Percentiles rank a stretch among this genome's conserved stretches.
phyloP scores from a whole-genome alignment of 176 grass and related monocot species.

The Eremochloa ophiuroides region DNA sequence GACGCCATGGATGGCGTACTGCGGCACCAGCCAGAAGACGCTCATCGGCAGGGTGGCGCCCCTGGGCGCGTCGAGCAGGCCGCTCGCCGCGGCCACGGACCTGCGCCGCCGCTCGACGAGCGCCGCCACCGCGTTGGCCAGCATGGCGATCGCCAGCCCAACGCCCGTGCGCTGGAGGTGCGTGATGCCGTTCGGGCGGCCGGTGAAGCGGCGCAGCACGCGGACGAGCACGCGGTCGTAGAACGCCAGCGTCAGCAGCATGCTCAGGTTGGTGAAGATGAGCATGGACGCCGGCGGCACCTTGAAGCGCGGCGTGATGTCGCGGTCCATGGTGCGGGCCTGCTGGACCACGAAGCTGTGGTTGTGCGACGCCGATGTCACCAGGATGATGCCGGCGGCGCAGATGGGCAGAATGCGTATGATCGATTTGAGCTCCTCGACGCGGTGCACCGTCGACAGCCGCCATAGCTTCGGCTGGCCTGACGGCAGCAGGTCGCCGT shows the following conservation, averaged over 20 bases:
- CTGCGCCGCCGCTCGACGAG: conserved; percentile 53
- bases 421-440: conserved; percentile 72
- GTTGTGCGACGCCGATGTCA: conserved; percentile 50
- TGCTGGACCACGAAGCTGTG: conserved; percentile 56
- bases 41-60: conserved; percentile 38
- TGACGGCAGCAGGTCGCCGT: conserved; percentile 30
- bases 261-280: conserved; percentile 45
- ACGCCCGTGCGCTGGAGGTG: conserved; percentile 75
- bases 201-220: conserved; percentile 23
- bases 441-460: conserved; percentile 61
- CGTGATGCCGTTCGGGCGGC: conserved; percentile 50
- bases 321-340: conserved; percentile 53
- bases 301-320: background rate
- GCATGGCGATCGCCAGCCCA: conserved; percentile 40
- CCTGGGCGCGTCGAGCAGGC: conserved; percentile 14
- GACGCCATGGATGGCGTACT: conserved; percentile 56
- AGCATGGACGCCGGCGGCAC: conserved; percentile 46
- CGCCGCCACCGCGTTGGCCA: conserved; percentile 45
- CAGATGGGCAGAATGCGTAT: conserved; percentile 60
- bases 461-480: conserved; percentile 42
- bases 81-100: conserved; percentile 38
- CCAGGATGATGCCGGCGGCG: conserved; percentile 47
- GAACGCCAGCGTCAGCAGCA: conserved; percentile 46
- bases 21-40: conserved; percentile 71
- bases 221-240: conserved; percentile 65